Base-by-base conservation (phyloP, 257 asterid species). In the Solanum peruvianum region DNA sequence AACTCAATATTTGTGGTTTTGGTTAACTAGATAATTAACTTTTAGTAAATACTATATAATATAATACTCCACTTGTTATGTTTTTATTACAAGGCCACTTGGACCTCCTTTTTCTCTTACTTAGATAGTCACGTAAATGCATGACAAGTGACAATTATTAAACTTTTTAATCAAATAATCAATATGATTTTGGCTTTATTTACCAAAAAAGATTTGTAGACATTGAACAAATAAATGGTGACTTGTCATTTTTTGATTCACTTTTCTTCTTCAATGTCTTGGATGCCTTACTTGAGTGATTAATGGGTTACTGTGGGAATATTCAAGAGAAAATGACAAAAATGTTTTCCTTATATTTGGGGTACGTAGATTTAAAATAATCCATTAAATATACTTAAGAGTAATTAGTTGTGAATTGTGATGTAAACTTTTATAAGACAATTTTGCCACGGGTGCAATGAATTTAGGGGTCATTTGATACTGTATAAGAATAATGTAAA, bases 401-500 rank as follows among this genome's bases (percentile, higher is more conserved):
- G 29, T 16, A 6, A 52, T 52, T 52, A 52, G 62, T 18, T 52
- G 10, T 42, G 45, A 42, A 42, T 49, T 14, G 58, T 60, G 29
- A 60, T 60, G 14, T 60, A 23, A 60, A 4, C 29, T 60, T 60
- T 60, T 60, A 60, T 21, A 23, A 8, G 69, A 60, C 14, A 21
- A 10, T 60, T 58, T 3, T 60, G 0, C 14, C 29, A 60, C 23
- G 64, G n/a, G 64, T 18, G n/a, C 64, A 56, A 7, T 56, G 64
- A 56, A 18, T 52, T 52, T 6, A 52, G 60, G 52, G 60, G 7
- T 49, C 0, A 52, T 52, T 16, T 4, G 13, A 0, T 0, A 52
- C 0, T 7, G n/a, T 52, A 52, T 56, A 56, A 0, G n/a, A 56
- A 7, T 56, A 56, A 56, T 0, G 0, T 1, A 56, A 56, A 2